Conservation (phyloP, 1,284 basidiomycete species). For the Ganoderma resinaceum region DNA sequence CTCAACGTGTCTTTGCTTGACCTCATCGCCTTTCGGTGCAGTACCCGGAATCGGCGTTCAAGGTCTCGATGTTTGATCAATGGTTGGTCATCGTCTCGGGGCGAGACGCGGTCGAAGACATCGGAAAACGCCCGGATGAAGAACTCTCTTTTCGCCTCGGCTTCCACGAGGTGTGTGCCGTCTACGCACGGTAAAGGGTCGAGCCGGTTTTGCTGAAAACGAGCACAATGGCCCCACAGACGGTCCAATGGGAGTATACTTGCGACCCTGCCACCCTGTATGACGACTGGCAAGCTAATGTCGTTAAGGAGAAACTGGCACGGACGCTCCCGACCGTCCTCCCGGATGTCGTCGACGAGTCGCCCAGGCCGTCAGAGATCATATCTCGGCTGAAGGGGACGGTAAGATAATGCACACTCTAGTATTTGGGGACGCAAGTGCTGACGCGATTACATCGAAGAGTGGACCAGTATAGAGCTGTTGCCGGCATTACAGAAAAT, state of each 20-base stretch:
- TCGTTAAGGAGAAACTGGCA: not conserved
- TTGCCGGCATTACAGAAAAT: slow-evolving; percentile 11
- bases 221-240: not conserved
- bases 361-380: not conserved
- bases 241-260: not conserved
- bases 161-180: not conserved
- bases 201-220: not conserved
- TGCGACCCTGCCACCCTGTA: not conserved
- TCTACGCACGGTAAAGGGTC: too few relatives aligned
- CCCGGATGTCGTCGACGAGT: not conserved
- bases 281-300: not conserved
- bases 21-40: slow-evolving; percentile 14
- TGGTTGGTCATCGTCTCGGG: slow-evolving; percentile 37
- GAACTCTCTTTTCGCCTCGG: not conserved
- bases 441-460: too few relatives aligned
- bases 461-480: not conserved
- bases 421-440: too few relatives aligned
- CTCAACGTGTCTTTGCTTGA: too few relatives aligned
- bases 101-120: slow-evolving; percentile 9
- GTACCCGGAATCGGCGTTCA: slow-evolving; percentile 41
- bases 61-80: slow-evolving; percentile 43
- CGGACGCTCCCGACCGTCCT: not conserved
- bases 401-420: too few relatives aligned
- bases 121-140: not conserved
- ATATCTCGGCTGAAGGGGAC: too few relatives aligned